A percentile compares a stretch with the other conserved stretches of the same genome.
Conservation (phyloP, 805 yeast genomes). For the Suhomyces emberorum region DNA sequence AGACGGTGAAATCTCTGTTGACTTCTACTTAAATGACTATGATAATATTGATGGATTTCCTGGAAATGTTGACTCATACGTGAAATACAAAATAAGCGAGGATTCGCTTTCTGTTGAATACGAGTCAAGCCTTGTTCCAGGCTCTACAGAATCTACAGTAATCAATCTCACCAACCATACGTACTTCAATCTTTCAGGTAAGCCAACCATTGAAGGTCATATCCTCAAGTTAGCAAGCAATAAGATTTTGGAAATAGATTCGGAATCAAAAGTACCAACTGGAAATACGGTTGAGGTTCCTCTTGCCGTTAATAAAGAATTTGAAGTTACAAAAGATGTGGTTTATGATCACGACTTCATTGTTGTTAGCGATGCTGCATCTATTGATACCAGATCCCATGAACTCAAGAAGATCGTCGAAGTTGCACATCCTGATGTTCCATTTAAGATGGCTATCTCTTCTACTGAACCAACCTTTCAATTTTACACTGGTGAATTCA, state of each 20-base stretch:
- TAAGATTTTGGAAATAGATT: constrained; percentile 42
- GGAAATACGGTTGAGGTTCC: constrained; percentile 33
- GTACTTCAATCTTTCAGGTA: constrained; percentile 49
- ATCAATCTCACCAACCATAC: constrained; percentile 62
- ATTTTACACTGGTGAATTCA: constrained; percentile 58
- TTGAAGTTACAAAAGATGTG: constrained; percentile 19
- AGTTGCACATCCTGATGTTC: constrained; percentile 45
- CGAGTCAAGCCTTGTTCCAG: constrained; percentile 10
- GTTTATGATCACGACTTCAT: constrained; percentile 49
- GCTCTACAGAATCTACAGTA: constrained; percentile 38
- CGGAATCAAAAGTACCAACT: constrained; percentile 38
- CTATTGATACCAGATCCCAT: constrained; percentile 46
- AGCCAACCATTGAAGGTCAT: constrained; percentile 30
- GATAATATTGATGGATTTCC: constrained; percentile 59
- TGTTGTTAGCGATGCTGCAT: constrained; percentile 30
- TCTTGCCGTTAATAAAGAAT: constrained; percentile 13
- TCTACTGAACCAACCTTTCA: constrained; percentile 69
- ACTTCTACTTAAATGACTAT: constrained; percentile 41
- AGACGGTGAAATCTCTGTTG: constrained; percentile 28
- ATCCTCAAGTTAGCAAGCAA: constrained; percentile 34
- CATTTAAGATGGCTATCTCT: constrained; percentile 37
- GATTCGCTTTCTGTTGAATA: constrained; percentile 48
- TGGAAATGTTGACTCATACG: constrained; percentile 47
- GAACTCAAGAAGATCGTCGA: constrained; percentile 36
- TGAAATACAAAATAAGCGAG: constrained; percentile 43